Evolutionary conservation across 2,329 filamentous ascomycete species (phyloP).

Genomic region (Chrysoporthe puriensis): DNA sequence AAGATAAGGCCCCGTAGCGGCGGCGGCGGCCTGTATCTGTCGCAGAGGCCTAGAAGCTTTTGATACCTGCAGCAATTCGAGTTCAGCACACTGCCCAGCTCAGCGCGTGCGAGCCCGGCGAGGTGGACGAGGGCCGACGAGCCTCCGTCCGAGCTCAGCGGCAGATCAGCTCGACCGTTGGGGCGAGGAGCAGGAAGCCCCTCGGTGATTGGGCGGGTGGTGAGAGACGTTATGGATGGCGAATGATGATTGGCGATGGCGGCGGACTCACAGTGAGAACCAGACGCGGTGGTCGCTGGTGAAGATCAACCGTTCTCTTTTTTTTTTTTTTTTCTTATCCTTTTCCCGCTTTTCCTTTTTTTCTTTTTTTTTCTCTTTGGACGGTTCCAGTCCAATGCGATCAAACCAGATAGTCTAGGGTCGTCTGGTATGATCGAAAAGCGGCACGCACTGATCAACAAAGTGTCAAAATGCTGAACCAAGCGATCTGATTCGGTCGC

Average conservation of each 20-base stretch:
- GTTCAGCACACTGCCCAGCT: not conserved
- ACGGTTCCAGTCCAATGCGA: not conserved
- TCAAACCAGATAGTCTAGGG: not conserved
- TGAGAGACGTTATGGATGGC: not conserved
- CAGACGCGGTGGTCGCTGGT: not conserved
- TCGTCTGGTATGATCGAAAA: not conserved
- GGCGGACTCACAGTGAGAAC: not conserved
- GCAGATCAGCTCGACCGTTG: not conserved
- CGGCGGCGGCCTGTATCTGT: not conserved
- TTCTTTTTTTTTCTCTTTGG: not conserved
- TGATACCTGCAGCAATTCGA: not conserved
- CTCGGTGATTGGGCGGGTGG: constrained; percentile 1
- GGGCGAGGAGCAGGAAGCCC: not conserved
- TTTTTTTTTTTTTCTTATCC: not conserved
- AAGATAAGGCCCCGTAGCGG: not conserved
- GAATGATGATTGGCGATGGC: constrained; percentile 1
- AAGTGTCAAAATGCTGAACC: not conserved
- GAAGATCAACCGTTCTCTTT: not conserved
- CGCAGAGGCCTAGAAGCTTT: not conserved
- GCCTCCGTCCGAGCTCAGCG: not conserved
- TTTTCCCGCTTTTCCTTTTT: not conserved
- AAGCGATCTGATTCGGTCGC: constrained; percentile 11
- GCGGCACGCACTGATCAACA: constrained; percentile 9
- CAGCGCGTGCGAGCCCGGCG: not conserved
- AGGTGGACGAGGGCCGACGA: not conserved